Evolutionary conservation across 2,329 filamentous ascomycete species (phyloP).

Genomic region (Hymenoscyphus linearis): DNA sequence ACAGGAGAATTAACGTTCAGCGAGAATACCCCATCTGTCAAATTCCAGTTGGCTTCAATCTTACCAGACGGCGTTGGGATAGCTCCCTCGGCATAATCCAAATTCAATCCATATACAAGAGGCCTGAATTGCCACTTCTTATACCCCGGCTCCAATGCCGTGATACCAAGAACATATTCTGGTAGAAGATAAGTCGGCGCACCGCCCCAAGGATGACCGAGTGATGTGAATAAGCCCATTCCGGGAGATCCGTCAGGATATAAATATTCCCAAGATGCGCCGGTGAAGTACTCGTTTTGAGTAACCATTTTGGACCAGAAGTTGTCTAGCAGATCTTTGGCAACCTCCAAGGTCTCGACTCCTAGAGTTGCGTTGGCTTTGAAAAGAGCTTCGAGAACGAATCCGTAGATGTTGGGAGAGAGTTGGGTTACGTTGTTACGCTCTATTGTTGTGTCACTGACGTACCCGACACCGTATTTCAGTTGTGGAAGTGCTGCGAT

Average conservation of each 20-base stretch:
- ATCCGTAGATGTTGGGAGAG: slow-evolving; percentile 44
- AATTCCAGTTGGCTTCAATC: not conserved
- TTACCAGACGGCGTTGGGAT: not conserved
- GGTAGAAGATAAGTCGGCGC: slow-evolving; percentile 41
- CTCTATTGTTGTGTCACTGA: slow-evolving; percentile 22
- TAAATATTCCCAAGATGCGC: slow-evolving; percentile 43
- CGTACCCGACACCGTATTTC: slow-evolving; percentile 33
- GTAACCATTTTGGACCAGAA: slow-evolving; percentile 40
- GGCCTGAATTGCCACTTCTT: not conserved
- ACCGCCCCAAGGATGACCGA: slow-evolving; percentile 41
- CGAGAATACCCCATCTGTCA: not conserved
- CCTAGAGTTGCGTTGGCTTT: slow-evolving; percentile 25
- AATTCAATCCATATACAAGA: not conserved
- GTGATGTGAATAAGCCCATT: slow-evolving; percentile 38
- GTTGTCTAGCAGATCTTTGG: slow-evolving; percentile 31
- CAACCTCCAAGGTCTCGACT: slow-evolving; percentile 11
- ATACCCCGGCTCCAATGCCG: not conserved
- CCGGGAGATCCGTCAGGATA: slow-evolving; percentile 36
- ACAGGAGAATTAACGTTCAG: not conserved
- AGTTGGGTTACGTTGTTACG: slow-evolving; percentile 28
- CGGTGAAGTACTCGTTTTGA: slow-evolving; percentile 33
- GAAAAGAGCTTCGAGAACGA: slow-evolving; percentile 37
- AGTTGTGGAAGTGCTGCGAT: slow-evolving; percentile 32
- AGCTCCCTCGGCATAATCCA: not conserved
- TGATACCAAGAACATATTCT: slow-evolving; percentile 30